These are phyloP conservation scores for Pythium pectinolyticum DNA, from an alignment of 352 stramenopile genomes.

Conservation along the genomic window DNA sequence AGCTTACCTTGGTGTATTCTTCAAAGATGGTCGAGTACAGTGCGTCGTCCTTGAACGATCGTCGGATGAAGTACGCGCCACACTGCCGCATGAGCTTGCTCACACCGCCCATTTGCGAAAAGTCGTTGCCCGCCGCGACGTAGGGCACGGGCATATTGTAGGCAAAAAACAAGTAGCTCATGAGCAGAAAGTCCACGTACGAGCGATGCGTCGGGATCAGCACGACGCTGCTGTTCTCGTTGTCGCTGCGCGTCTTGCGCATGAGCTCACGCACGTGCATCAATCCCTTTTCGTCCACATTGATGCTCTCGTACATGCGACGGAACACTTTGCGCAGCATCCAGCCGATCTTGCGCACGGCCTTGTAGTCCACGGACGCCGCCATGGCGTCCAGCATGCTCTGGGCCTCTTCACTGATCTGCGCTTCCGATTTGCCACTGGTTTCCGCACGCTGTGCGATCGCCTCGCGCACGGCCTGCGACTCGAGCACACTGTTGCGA, in stretches of 20 bases:
- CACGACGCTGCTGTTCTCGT: constrained; percentile 58
- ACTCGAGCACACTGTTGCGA: constrained; percentile 73
- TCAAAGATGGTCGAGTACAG: constrained; percentile 79
- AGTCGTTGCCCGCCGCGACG: constrained; percentile 79
- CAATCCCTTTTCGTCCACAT: constrained; percentile 80
- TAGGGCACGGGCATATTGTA: constrained; percentile 87
- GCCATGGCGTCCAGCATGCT: constrained; percentile 77
- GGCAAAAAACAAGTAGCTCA: constrained; percentile 88
- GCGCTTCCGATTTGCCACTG: constrained; percentile 36
- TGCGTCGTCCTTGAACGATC: constrained; percentile 70
- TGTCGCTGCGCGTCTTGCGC: too few species aligned
- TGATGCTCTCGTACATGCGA: constrained; percentile 86
- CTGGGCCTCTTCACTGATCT: constrained; percentile 58
- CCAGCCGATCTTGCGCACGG: constrained; percentile 78
- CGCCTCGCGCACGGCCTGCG: constrained; percentile 48
- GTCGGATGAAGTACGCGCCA: constrained; percentile 79
- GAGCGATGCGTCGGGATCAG: constrained; percentile 85
- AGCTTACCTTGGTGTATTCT: constrained; percentile 65
- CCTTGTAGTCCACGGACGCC: constrained; percentile 71
- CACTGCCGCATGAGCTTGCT: constrained; percentile 67
- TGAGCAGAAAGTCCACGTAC: constrained; percentile 84
- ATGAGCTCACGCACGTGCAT: constrained; percentile 67
- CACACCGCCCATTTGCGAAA: constrained; percentile 69
- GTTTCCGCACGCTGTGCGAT: constrained; percentile 43
- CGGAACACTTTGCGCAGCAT: constrained; percentile 80